Percentiles rank a stretch among this genome's conserved stretches.
Evolutionary conservation across 768 basidiomycete species (phyloP).

Genomic region (Lyophyllum shimeji): DNA sequence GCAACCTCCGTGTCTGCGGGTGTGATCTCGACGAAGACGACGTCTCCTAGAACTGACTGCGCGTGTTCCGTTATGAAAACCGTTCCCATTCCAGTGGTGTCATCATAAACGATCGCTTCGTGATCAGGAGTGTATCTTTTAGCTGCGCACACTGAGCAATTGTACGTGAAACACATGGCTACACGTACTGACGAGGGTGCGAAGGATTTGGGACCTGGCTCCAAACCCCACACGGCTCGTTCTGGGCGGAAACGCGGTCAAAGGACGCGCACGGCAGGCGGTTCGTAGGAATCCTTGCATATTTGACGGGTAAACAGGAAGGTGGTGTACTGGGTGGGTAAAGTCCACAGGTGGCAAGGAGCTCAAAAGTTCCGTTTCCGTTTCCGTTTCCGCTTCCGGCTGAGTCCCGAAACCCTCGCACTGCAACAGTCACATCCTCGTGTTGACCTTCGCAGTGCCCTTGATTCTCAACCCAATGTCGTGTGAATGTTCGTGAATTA

Average conservation of each 20-base stretch:
- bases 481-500: neutral
- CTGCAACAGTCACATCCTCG: too few relatives aligned
- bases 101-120: slow-evolving; percentile 82
- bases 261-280: slow-evolving; percentile 22
- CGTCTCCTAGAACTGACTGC: slow-evolving; percentile 89
- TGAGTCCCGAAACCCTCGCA: neutral
- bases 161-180: neutral
- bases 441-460: too few relatives aligned
- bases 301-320: slow-evolving; percentile 7
- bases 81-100: slow-evolving; percentile 71
- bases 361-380: neutral
- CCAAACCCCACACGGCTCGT: slow-evolving; percentile 19
- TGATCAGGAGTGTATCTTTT: slow-evolving; percentile 86
- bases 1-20: slow-evolving; percentile 55
- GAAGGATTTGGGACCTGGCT: slow-evolving; percentile 32
- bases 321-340: neutral
- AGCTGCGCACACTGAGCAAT: slow-evolving; percentile 38
- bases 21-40: slow-evolving; percentile 95
- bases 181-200: slow-evolving; percentile 63
- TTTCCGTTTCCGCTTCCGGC: neutral
- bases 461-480: neutral
- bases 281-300: slow-evolving; percentile 43
- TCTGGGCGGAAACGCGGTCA: slow-evolving; percentile 18
- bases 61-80: slow-evolving; percentile 92
- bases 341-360: neutral